Percentiles rank a stretch among this genome's conserved stretches.
These are phyloP conservation scores for Leishmania martiniquensis DNA, from an alignment of 208 protist genomes.

Conservation along the genomic window DNA sequence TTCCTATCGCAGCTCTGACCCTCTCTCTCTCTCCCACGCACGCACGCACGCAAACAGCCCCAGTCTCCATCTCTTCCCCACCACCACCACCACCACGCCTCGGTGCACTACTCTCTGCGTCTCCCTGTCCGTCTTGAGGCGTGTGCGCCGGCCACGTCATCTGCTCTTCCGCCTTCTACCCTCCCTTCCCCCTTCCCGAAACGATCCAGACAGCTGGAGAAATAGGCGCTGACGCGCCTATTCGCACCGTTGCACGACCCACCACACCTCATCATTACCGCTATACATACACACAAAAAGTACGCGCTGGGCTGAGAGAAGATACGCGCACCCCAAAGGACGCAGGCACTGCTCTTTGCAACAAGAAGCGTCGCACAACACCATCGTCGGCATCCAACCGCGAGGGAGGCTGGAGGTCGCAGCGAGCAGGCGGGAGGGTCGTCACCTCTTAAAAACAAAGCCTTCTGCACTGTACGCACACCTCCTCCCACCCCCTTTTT, in stretches of 20 bases:
- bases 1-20: too few relatives aligned
- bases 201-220: background rate
- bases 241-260: background rate
- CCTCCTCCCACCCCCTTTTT: too few relatives aligned
- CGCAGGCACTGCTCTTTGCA: background rate
- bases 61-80: too few relatives aligned
- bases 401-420: background rate
- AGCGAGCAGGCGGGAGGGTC: background rate
- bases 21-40: too few relatives aligned
- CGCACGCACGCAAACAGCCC: too few relatives aligned
- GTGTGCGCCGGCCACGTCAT: background rate
- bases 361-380: too few relatives aligned
- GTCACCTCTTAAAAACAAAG: background rate
- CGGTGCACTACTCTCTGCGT: too few relatives aligned
- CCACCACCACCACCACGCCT: too few relatives aligned
- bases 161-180: background rate
- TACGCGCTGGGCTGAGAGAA: too few relatives aligned
- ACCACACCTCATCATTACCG: background rate
- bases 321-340: too few relatives aligned
- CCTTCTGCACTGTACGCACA: background rate
- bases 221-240: background rate
- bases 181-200: background rate
- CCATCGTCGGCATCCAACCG: background rate
- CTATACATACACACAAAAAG: background rate
- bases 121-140: background rate